Base-by-base conservation (phyloP, 208 protist genomes). In the Acanthamoeba royreba region DNA sequence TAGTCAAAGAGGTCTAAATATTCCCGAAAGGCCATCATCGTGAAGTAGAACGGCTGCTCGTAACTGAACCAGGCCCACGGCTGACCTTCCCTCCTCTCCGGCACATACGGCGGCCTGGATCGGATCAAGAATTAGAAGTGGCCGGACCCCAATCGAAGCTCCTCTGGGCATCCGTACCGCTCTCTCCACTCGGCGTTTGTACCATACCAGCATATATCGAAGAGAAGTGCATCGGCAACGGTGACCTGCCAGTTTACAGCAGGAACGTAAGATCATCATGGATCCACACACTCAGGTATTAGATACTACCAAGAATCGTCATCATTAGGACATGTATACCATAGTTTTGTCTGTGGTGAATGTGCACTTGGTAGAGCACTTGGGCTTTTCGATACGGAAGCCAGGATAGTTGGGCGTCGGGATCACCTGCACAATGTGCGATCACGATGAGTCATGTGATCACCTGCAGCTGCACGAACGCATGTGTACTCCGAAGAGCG, bases 1-100 rank as follows among this genome's bases (percentile, higher is more conserved):
- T 92, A 28, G 85, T 92, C 85, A 35, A 92, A 92, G 40, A 92
- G 85, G 17, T 72, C 25, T 53, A 72, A 35, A 42, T 92, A 92
- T n/a, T 63, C 53, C 9, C 13, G 46, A 28, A 47, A 22, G 28
- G 19, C 55, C 7, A 92, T 13, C 49, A 92, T 17, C 7, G 17
- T 31, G 33, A 92, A 92, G 40, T 92, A 66, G 33, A 46, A 7
- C 4, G 33, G 40, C 33, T 66, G 49, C 35, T 92, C 85, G 40
- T 92, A 92, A n/a, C n/a, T 42, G 31, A 74, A 92, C 85, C 46
- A 72, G 17, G 72, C 15, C 85, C 85, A 92, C 22, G 53, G 47
- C 58, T 92, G 85, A 35, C 85, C 85, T 28, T 92, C 49, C 15
- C 85, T 66, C 33, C 55, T 7, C 85, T 92, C 85, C 13, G 85